These are phyloP conservation scores for Colletotrichum cordylinicola DNA, from an alignment of 2,329 filamentous ascomycete genomes.

Conservation along the genomic window DNA sequence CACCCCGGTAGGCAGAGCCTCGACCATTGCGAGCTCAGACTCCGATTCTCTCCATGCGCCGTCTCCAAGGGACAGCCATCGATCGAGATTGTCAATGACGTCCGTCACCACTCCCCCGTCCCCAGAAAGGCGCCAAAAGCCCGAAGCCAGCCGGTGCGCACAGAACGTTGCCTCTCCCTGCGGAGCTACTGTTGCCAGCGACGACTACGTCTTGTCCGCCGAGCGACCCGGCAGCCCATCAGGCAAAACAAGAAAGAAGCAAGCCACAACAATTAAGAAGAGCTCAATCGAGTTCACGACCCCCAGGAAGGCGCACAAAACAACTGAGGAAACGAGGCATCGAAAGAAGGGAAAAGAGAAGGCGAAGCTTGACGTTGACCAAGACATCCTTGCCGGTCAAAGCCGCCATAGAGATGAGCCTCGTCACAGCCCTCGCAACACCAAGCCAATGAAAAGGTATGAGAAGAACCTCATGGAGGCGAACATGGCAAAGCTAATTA, in stretches of 20 bases:
- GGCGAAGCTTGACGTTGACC: background rate
- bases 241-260: too few species aligned
- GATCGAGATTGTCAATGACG: background rate
- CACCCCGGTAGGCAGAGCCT: constrained; percentile 37
- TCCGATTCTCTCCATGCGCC: background rate
- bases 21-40: constrained; percentile 35
- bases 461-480: background rate
- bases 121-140: background rate
- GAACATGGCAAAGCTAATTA: background rate
- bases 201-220: constrained; percentile 34
- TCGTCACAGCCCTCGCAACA: background rate
- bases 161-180: background rate
- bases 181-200: constrained; percentile 40
- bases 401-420: background rate
- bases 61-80: background rate
- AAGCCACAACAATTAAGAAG: background rate
- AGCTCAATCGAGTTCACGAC: background rate
- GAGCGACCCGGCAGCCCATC: background rate
- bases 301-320: background rate
- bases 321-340: background rate
- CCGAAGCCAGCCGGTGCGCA: background rate
- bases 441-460: background rate
- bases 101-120: background rate
- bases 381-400: background rate
- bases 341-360: background rate